Conservation (phyloP, 2,329 filamentous ascomycete genomes). For the Talaromyces sp. region DNA sequence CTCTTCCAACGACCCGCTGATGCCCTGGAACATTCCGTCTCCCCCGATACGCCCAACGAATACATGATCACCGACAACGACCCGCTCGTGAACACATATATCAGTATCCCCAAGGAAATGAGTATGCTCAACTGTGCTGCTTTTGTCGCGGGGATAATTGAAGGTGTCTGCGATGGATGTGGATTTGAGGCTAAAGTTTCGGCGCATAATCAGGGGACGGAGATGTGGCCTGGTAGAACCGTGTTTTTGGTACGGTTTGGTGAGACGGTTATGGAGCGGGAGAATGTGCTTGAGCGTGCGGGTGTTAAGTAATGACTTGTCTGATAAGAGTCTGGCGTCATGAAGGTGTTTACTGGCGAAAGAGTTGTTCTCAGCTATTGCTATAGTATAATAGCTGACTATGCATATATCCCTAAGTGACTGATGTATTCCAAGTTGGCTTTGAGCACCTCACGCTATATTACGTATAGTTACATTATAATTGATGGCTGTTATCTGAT, state of each 20-base stretch:
- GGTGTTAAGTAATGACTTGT: slow-evolving; percentile 41
- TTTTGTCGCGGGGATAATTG: slow-evolving; percentile 89
- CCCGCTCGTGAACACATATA: slow-evolving; percentile 89
- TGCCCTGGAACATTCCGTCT: slow-evolving; percentile 81
- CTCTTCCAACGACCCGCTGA: slow-evolving; percentile 90
- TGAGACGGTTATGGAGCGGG: slow-evolving; percentile 84
- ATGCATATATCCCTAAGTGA: background rate
- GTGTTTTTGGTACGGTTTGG: slow-evolving; percentile 94
- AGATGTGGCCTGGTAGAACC: slow-evolving; percentile 94
- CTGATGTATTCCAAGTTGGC: too few relatives aligned
- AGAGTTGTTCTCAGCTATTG: background rate
- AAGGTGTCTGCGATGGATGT: slow-evolving; percentile 91
- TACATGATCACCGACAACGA: slow-evolving; percentile 99
- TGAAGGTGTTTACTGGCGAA: background rate
- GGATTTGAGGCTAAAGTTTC: slow-evolving; percentile 86
- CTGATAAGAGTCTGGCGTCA: background rate
- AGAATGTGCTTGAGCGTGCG: slow-evolving; percentile 70
- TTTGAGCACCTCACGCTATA: background rate
- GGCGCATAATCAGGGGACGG: slow-evolving; percentile 70
- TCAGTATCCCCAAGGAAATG: slow-evolving; percentile 92
- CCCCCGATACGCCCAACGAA: slow-evolving; percentile 79
- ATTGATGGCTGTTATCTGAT: background rate
- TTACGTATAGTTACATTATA: background rate
- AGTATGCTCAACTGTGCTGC: slow-evolving; percentile 94
- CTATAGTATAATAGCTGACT: background rate